Base-by-base conservation (phyloP, 208 protist genomes). In the Kentomonas sorsogonicus region DNA sequence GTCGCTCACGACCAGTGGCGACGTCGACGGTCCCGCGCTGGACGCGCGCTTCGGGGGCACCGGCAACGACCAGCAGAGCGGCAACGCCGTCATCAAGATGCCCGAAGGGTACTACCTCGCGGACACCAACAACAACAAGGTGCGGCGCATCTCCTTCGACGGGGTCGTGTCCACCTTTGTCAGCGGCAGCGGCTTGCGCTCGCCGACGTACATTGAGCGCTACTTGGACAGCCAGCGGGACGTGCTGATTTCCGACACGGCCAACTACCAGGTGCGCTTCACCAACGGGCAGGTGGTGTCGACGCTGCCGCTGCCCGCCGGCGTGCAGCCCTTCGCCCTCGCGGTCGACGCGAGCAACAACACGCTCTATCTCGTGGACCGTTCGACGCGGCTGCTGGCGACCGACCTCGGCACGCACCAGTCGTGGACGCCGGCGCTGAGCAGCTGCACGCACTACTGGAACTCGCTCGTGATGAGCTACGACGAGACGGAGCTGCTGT, bases 121-220 rank as follows among this genome's bases (percentile, higher is more conserved):
- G n/a, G 85, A 92, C 53, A 75, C 66, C 10, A 25, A 38, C 43
- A 86, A 86, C 62, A 79, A 83, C 52, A 36, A 33, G 16, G 67
- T 92, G 45, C 79, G 84, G 34, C 34, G 44, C 46, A 80, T 81
- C 50, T 34, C 61, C 53, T 26, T 15, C n/a, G 56, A 55, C 10
- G 74, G 64, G 0, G 39, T 16, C 0, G 61, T 65, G 1, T 70
- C 47, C 10, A 74, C 57, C 3, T 81, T 65, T 34, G 58, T 75
- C 33, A 44, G 52, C 18, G 48, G 16, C 33, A 47, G 56, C 3
- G 22, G 5, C 1, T 2, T 60, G 9, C 20, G 30, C 20, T 59
- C 61, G 3, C 36, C 58, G 13, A 53, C 52, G 18, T 44, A 58
- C 34, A 52, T 52, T 22, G 20, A 30, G 18, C 40, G 30, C 39